Base-by-base conservation (phyloP, 2,329 filamentous ascomycete genomes). In the Trichoderma sp. region DNA sequence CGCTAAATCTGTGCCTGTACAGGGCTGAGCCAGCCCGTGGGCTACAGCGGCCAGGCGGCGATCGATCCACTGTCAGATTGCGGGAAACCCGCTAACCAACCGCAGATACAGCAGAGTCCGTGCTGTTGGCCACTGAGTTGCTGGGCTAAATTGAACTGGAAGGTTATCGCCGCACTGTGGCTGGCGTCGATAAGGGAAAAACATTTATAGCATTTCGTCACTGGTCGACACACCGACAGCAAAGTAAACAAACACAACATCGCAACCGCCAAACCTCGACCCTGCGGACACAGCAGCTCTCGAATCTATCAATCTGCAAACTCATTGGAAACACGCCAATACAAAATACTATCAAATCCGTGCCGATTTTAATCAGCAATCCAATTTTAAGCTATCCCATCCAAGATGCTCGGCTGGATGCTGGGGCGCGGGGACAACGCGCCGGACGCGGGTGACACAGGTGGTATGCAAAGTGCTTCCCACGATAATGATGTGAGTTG, bases 401-500 rank as follows among this genome's bases (percentile, higher is more conserved):
- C 67, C 69, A 73, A 58, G 37, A 88, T 89, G 86, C 80, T 89
- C 69, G 85, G 86, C 71, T 89, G 86, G 86, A 85, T 87, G 78
- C 77, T 88, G 72, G 85, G 78, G 72, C 79, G 79, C 73, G 79
- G 79, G 69, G 77, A 80, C 15, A 75, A 79, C 77, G 78, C 79
- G 77, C 75, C 77, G 45, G 74, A 76, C 66, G 70, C 71, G 64
- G 72, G 69, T 42, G 72, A 73, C 32, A 76, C 75, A 67, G 74
- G 71, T 63, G 77, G 77, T 78, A 70, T 58, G 74, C 68, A 68
- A 60, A 39, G 15, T 19, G 52, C 2, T 25, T 27, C 34, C 42
- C 42, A 17, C 13, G 9, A 52, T 15, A 17, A 15, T 3, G 10
- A 27, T 34, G 12, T 45, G 6, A n/a, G 13, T 17, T 25, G 39